Percentiles rank a stretch among this genome's conserved stretches.
Conservation (phyloP, 768 basidiomycete genomes). For the Asterophora lycoperdoides region DNA sequence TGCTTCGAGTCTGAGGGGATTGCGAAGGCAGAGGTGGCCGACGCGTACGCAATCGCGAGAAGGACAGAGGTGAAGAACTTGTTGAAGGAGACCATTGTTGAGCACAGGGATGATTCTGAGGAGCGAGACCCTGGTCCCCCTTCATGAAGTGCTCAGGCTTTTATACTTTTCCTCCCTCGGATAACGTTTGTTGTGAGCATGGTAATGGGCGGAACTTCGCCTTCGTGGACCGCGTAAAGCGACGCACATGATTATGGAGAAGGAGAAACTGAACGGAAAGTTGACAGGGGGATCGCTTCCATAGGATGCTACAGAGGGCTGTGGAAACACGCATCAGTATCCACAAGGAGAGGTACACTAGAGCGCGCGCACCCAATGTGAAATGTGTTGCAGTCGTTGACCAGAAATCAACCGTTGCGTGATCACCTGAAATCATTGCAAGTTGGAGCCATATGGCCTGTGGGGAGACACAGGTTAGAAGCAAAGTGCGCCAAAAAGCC, state of each 20-base stretch:
- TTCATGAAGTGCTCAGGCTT: not conserved
- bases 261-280: not conserved
- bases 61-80: conserved; percentile 28
- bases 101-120: not conserved
- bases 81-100: conserved; percentile 23
- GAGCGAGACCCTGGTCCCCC: not conserved
- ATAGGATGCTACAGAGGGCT: not conserved
- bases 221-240: conserved; percentile 1
- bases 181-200: not conserved
- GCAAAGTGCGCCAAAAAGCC: not conserved
- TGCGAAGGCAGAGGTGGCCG: conserved; percentile 23
- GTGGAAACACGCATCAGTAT: not conserved
- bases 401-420: not conserved
- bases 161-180: not conserved
- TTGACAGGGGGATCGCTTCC: not conserved
- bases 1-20: conserved; percentile 26
- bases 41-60: conserved; percentile 26
- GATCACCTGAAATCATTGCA: not conserved
- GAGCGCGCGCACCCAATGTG: not conserved
- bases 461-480: not conserved
- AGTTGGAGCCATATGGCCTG: not conserved
- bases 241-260: not conserved
- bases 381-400: not conserved
- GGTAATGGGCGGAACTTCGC: not conserved
- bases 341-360: not conserved